These are phyloP conservation scores for Rhodamnia rubescens DNA, from an alignment of 345 rosid genomes.

Conservation along the genomic window DNA sequence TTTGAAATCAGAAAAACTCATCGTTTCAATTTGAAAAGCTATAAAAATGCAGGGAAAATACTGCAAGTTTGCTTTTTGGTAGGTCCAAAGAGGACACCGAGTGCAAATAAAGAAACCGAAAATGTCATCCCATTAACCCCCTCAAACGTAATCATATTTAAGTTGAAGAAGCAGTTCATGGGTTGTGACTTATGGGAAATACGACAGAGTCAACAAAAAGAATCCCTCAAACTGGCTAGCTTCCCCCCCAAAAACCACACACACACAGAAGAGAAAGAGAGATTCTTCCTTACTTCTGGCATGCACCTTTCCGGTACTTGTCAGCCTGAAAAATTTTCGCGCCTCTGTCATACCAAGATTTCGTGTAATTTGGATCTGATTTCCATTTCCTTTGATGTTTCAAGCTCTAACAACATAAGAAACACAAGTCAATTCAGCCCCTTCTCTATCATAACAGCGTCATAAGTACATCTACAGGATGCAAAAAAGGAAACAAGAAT, in stretches of 20 bases:
- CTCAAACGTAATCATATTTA: not conserved
- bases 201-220: not conserved
- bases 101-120: not conserved
- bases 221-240: not conserved
- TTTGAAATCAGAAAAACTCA: not conserved
- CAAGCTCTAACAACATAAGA: constrained; percentile 28
- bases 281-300: constrained; percentile 38
- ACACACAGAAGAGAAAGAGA: not conserved
- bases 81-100: not conserved
- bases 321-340: constrained; percentile 64
- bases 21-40: not conserved
- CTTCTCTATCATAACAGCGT: not conserved
- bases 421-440: not conserved
- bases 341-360: constrained; percentile 67
- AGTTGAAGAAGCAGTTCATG: not conserved
- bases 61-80: not conserved
- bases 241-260: too few relatives aligned
- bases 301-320: constrained; percentile 67
- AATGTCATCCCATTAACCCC: not conserved
- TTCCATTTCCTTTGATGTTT: constrained; percentile 90
- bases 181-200: not conserved
- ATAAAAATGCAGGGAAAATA: not conserved
- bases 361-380: constrained; percentile 67
- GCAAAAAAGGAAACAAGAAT: not conserved
- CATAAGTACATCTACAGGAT: not conserved